These are phyloP conservation scores for Gossypium thurberi DNA, from an alignment of 345 rosid genomes.

Conservation along the genomic window DNA sequence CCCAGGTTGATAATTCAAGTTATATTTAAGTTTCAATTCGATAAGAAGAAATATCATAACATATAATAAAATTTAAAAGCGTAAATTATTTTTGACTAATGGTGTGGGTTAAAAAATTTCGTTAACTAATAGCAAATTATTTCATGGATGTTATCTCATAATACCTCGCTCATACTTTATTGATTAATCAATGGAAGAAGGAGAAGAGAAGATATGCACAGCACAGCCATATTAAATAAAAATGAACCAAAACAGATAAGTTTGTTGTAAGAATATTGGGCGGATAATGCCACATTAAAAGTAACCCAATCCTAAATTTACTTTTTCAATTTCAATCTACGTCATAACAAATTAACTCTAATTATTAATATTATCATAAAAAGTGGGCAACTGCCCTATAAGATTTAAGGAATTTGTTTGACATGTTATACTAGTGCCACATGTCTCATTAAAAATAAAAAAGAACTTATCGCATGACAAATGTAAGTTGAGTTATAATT, in stretches of 20 bases:
- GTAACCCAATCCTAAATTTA: neutral
- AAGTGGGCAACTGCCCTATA: neutral
- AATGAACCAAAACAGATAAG: neutral
- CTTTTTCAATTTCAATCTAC: neutral
- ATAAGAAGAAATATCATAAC: no score
- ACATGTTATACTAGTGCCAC: no score
- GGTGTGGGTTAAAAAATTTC: no score
- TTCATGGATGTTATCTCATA: no score
- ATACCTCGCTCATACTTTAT: neutral
- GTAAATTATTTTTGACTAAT: no score
- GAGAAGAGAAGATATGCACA: neutral
- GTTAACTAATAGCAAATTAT: no score
- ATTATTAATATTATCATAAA: neutral
- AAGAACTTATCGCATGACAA: no score
- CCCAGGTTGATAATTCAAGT: rapidly evolving
- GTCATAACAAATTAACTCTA: neutral
- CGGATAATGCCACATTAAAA: neutral
- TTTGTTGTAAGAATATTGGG: neutral
- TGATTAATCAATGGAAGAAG: neutral
- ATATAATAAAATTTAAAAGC: no score
- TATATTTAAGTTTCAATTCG: rapidly evolving
- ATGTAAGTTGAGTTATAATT: no score
- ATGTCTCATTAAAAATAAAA: no score
- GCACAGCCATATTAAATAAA: neutral
- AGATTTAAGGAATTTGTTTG: no score